Evolutionary conservation across 2,329 filamentous ascomycete genomes (phyloP).

Genomic region (Paracoccidioides lutzii): DNA sequence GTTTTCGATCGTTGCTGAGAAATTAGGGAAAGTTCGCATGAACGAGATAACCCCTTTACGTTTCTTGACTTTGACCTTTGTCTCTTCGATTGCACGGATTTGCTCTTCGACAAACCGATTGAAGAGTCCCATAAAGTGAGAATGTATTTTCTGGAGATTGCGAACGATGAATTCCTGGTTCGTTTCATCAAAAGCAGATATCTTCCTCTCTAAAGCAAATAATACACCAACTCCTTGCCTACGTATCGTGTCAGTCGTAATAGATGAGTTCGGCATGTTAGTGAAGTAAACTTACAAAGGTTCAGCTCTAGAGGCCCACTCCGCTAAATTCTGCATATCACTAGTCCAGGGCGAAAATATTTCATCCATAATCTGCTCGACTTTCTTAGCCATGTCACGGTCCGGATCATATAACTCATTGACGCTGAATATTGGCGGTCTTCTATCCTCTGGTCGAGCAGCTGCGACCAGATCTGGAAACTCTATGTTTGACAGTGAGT

Average conservation of each 20-base stretch:
- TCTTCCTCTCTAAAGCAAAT: slow-evolving; percentile 64
- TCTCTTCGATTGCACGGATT: slow-evolving; percentile 89
- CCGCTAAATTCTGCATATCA: slow-evolving; percentile 66
- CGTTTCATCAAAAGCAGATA: slow-evolving; percentile 68
- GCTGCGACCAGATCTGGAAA: slow-evolving; percentile 68
- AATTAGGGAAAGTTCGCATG: slow-evolving; percentile 83
- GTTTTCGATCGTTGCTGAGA: slow-evolving; percentile 70
- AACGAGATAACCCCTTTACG: slow-evolving; percentile 93
- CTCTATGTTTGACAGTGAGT: slow-evolving; percentile 67
- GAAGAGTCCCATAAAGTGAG: slow-evolving; percentile 61
- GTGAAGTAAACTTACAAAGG: slow-evolving; percentile 52
- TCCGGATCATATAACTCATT: slow-evolving; percentile 79
- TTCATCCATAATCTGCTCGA: slow-evolving; percentile 78
- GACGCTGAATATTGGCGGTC: slow-evolving; percentile 57
- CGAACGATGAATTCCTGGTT: slow-evolving; percentile 85
- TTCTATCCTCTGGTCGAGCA: slow-evolving; percentile 52
- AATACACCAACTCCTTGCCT: slow-evolving; percentile 85
- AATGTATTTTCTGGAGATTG: slow-evolving; percentile 65
- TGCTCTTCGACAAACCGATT: slow-evolving; percentile 88
- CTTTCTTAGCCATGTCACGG: slow-evolving; percentile 66
- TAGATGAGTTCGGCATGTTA: slow-evolving; percentile 13
- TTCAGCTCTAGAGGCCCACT: slow-evolving; percentile 71
- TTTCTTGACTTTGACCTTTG: slow-evolving; percentile 98
- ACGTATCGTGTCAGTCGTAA: slow-evolving; percentile 12
- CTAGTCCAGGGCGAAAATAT: slow-evolving; percentile 71